Base-by-base conservation (phyloP, 257 asterid genomes). In the Agastache rugosa region DNA sequence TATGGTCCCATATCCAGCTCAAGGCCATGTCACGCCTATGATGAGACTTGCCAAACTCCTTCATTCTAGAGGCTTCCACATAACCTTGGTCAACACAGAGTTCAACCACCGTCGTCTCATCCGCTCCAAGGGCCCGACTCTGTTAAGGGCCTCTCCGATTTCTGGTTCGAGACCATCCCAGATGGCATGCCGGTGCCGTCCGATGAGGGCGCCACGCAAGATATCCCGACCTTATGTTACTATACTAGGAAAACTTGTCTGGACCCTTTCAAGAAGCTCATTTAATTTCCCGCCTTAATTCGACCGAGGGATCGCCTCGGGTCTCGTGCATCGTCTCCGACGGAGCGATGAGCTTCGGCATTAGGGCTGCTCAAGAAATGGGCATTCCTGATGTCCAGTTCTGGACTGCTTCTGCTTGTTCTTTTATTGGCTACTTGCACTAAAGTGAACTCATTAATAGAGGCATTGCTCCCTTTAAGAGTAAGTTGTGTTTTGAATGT, bases 81-180 rank as follows among this genome's bases (percentile, higher is more conserved):
- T 80, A 47, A 80, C 84, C 27, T 80, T 80, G 19, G 75, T 71
- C 75, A 80, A 80, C 74, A 80, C 84, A 4, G 84, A 80, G 66
- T 79, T 69, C 76, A 79, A 79, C 66, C 83, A 75, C 74, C 60
- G 55, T 34, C 84, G 84, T 1, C 67, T 80, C 41, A n/a, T 75
- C 72, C 72, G 78, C 12, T 71, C 84, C 16, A 75, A 65, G 20
- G 81, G 84, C 1, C 53, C 1, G 73, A 65, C 0, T 80, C 81
- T 75, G 73, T 80, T 6, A 11, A 37, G 39, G 79, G 80, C 56
- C 74, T 80, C 61, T 58, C 55, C 0, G 75, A 79, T 27, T 79
- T 79, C 67, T 41, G 12, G 45, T 80, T 80, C 34, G 80, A 75
- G 55, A 65, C 83, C 1, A 75, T 80, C 48, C 22, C 83, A 0